Percentiles rank a stretch among this genome's conserved stretches.
Conservation (phyloP, 2,329 filamentous ascomycete species). For the Alternaria longipes region DNA sequence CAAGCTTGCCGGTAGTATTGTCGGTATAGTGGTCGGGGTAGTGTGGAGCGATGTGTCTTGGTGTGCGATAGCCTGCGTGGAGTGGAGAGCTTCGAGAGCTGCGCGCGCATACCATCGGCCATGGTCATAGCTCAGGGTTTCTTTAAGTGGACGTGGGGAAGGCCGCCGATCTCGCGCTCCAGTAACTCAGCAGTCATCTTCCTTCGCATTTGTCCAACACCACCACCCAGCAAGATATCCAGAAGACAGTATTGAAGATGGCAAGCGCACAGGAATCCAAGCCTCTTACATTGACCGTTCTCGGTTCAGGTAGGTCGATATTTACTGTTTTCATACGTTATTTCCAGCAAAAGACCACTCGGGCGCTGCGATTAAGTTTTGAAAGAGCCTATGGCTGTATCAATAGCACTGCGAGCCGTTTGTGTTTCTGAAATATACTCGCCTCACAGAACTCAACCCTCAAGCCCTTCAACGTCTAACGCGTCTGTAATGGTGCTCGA, state of each 20-base stretch:
- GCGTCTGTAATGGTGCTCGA: not conserved
- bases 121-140: conserved; percentile 27
- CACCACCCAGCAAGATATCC: conserved; percentile 7
- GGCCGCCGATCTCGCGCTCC: conserved; percentile 25
- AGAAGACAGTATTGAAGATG: conserved; percentile 34
- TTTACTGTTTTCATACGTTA: conserved; percentile 22
- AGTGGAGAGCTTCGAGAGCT: conserved; percentile 13
- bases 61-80: not conserved
- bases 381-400: not conserved
- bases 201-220: conserved; percentile 13
- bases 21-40: not conserved
- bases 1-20: not conserved
- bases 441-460: not conserved
- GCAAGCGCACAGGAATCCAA: conserved; percentile 41
- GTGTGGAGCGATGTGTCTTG: conserved; percentile 1
- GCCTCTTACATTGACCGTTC: conserved; percentile 75
- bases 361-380: not conserved
- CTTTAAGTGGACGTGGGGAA: conserved; percentile 18
- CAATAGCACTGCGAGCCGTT: not conserved
- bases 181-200: conserved; percentile 20
- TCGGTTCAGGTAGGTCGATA: conserved; percentile 78
- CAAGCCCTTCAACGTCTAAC: not conserved
- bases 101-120: conserved; percentile 35
- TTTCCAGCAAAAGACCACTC: not conserved
- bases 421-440: too few species aligned